Conservation (phyloP, 140 eudicot species). For the Cichorium intybus region DNA sequence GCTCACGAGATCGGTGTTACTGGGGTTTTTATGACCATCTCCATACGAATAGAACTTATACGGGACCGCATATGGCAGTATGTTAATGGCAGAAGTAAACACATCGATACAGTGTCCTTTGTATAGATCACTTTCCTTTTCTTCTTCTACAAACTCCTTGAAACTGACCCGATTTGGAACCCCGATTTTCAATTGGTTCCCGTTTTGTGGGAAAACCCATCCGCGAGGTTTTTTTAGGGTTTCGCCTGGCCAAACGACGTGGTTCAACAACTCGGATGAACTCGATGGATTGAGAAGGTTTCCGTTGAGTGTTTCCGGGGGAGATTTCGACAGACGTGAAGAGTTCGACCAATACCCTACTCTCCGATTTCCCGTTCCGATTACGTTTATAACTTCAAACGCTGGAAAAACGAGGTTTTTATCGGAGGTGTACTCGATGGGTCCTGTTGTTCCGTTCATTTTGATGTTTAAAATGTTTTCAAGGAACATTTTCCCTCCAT, state of each 20-base stretch:
- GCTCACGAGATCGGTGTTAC: constrained; percentile 52
- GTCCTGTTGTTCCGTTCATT: constrained; percentile 74
- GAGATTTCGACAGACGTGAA: constrained; percentile 61
- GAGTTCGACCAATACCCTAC: constrained; percentile 82
- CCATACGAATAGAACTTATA: constrained; percentile 58
- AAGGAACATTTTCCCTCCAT: constrained; percentile 57
- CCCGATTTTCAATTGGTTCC: constrained; percentile 54
- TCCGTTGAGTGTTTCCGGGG: constrained; percentile 41
- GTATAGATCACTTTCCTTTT: constrained; percentile 38
- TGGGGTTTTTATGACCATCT: constrained; percentile 65
- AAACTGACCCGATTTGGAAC: constrained; percentile 67
- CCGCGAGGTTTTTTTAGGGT: constrained; percentile 62
- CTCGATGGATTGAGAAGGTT: constrained; percentile 39
- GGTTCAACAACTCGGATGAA: constrained; percentile 36
- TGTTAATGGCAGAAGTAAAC: constrained; percentile 65
- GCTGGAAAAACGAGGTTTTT: constrained; percentile 47
- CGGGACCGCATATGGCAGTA: constrained; percentile 73
- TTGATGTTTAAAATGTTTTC: constrained; percentile 45
- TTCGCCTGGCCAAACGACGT: constrained; percentile 78
- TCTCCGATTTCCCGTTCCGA: constrained; percentile 53
- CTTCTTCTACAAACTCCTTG: constrained; percentile 49
- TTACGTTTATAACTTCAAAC: constrained; percentile 69
- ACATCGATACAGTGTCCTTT: constrained; percentile 84
- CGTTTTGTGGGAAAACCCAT: constrained; percentile 82
- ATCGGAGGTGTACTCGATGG: constrained; percentile 48